Percentiles rank a stretch among this genome's conserved stretches.
Conservation (phyloP, 1,139 yeast species). For the Sugiyamaella xylanicola region DNA sequence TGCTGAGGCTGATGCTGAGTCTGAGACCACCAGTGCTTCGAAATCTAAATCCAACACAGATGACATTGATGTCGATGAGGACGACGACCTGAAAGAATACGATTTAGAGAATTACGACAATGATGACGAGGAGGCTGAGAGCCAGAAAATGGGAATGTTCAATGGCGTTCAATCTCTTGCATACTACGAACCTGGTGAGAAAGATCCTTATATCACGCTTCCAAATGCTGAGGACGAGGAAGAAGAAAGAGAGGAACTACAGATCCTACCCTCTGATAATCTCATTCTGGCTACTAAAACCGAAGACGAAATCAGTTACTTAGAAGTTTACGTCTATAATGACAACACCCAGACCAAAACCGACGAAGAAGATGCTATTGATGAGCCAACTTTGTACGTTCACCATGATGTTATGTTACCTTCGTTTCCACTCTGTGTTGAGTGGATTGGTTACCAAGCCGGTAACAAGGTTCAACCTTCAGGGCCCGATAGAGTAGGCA, state of each 20-base stretch:
- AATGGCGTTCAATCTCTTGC: constrained; percentile 50
- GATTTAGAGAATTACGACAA: constrained; percentile 83
- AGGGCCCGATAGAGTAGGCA: constrained; percentile 55
- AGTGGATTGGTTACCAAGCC: constrained; percentile 77
- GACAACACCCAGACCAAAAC: constrained; percentile 67
- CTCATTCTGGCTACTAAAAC: constrained; percentile 90
- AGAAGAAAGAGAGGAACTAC: constrained; percentile 75
- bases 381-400: constrained; percentile 67
- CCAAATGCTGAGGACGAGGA: constrained; percentile 52
- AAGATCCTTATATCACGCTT: constrained; percentile 74
- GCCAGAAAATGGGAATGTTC: constrained; percentile 47
- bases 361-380: constrained; percentile 59
- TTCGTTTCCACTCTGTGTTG: constrained; percentile 94
- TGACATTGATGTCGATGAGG: constrained; percentile 34
- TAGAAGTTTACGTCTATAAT: constrained; percentile 93
- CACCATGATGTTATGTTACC: constrained; percentile 98
- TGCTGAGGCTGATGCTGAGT: too few relatives aligned
- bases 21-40: constrained; percentile 4
- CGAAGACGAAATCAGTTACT: constrained; percentile 89
- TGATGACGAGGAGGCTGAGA: constrained; percentile 64
- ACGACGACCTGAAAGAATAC: constrained; percentile 82
- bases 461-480: constrained; percentile 19
- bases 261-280: constrained; percentile 87
- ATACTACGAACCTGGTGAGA: constrained; percentile 61
- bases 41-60: constrained; percentile 27